Evolutionary conservation across 1,284 basidiomycete genomes (phyloP), one percentile per base, ranked within the genome.

Genomic region (Ceratobasidium sp.): DNA sequence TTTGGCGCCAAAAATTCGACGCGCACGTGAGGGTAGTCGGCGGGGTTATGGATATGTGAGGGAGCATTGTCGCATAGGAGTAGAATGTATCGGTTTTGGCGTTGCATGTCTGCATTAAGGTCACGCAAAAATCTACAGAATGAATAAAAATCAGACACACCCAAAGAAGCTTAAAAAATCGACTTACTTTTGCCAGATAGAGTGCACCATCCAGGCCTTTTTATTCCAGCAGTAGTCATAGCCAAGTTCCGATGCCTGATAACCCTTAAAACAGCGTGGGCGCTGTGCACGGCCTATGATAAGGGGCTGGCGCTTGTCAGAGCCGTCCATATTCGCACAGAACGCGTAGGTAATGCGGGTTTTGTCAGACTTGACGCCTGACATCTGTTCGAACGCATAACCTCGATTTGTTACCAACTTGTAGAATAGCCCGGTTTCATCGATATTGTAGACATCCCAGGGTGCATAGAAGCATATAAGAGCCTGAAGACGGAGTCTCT

Each of bases 371-470:
- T 81, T 81, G 8, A 78, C 35, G 6, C 79, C 78, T 0, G 77
- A 76, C 1, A 71, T 57, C 49, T 76, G 62, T 26, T 57, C 63
- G 46, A 79, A 71, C 16, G 78, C 73, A 0, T 79, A 71, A 2
- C 78, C 77, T 26, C 72, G 66, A 49, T 78, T 74, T 8, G 78
- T 77, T 16, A 74, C 73, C 72, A 77, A 71, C 11, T 75, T 73
- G 75, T 78, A 82, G 73, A 81, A 81, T 1, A 82, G 71, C 1
- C 80, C 80, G 5, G 81, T 81, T 73, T 83, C 80, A 77, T 83
- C 82, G 78, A 81, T 79, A 67, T 82, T 82, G 58, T 79, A 81
- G 43, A 82, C 81, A 59, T 83, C 78, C 23, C 75, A 58, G 46
- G 77, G 62, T 9, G 75, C 8, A 81, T 73, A 73, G 2, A 11